Evolutionary conservation across 2,329 filamentous ascomycete species (phyloP), one percentile per base, ranked within the genome.

Genomic region (Diaporthe nobilis): DNA sequence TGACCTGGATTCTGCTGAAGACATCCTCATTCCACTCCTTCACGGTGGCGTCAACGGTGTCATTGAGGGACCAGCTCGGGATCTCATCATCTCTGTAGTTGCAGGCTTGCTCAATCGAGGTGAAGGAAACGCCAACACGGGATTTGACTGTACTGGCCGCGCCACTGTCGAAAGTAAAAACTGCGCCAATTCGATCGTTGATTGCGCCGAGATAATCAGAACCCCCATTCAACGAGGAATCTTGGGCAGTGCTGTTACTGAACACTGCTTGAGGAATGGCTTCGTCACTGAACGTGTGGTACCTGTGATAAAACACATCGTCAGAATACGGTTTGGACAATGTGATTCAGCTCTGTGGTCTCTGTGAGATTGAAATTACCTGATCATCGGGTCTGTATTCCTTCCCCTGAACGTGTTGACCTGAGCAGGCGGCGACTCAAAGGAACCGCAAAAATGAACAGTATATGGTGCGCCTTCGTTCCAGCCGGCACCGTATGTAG

Each of bases 291-390:
- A 65, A 77, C 1, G 73, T 77, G 55, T 77, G 73, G 12, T 73
- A 65, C 17, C 65, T 68, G 47, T 25, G 9, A 5, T n/a, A 17
- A 15, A 7, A 20, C 9, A 15, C 1, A 53, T 8, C 13, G 49
- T 68, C 15, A 68, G 47, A 25, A 39, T 15, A 39, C 28, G 2
- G 84, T 82, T 0, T 84, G 81, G 0, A 89, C 91, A 2, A 89
- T 84, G 79, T 89, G 89, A 1, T 86, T 89, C 17, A 90, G 87
- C 0, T 87, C 88, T 4, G 91, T 88, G 2, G 86, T 86, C 37
- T 37, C n/a, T n/a, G 28, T 3, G 88, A 90, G 9, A 81, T 83
- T 82, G 75, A 39, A 81, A 83, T 20, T 82, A 65, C 47, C 81
- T 81, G 81, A 81, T 4, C 83, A 82, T 74, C 6, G 82, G 79